A percentile compares a stretch with the other conserved stretches of the same genome.
Evolutionary conservation across 495 filamentous ascomycete species (phyloP).

Genomic region (Cetradonia linearis): DNA sequence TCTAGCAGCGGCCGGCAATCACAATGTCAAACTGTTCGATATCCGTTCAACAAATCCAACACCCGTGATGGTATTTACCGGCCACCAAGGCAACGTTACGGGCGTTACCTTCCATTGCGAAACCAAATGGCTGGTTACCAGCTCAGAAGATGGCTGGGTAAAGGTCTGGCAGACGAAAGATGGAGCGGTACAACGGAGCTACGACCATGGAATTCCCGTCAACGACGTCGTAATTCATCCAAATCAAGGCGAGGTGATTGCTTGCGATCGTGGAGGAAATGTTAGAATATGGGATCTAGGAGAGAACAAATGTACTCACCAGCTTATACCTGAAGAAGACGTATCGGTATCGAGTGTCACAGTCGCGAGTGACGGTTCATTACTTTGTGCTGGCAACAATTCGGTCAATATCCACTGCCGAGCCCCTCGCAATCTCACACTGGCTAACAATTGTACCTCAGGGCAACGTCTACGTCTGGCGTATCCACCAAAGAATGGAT

Average conservation of each 20-base stretch:
- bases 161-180: constrained; percentile 97
- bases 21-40: constrained; percentile 92
- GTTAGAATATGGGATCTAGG: constrained; percentile 93
- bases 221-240: constrained; percentile 98
- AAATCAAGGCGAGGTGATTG: constrained; percentile 95
- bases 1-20: constrained; percentile 88
- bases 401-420: constrained; percentile 42
- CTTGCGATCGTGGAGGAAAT: constrained; percentile 85
- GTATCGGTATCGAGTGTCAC: constrained; percentile 87
- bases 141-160: constrained; percentile 91
- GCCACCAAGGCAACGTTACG: constrained; percentile 90
- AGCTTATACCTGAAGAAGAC: constrained; percentile 93
- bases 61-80: constrained; percentile 83
- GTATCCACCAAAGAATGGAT: constrained; percentile 57
- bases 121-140: constrained; percentile 99
- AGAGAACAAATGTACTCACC: constrained; percentile 93
- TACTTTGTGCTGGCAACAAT: constrained; percentile 95
- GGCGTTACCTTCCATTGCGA: constrained; percentile 97
- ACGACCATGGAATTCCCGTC: constrained; percentile 73
- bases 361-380: constrained; percentile 84
- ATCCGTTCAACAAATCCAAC: constrained; percentile 94
- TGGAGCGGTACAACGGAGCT: constrained; percentile 82
- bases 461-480: constrained; percentile 97
- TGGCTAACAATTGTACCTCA: constrained; percentile 28
- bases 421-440: constrained; percentile 12